phyloP scores from a whole-genome alignment of 192 early-diverging fungal species.

The Podila minutissima region DNA sequence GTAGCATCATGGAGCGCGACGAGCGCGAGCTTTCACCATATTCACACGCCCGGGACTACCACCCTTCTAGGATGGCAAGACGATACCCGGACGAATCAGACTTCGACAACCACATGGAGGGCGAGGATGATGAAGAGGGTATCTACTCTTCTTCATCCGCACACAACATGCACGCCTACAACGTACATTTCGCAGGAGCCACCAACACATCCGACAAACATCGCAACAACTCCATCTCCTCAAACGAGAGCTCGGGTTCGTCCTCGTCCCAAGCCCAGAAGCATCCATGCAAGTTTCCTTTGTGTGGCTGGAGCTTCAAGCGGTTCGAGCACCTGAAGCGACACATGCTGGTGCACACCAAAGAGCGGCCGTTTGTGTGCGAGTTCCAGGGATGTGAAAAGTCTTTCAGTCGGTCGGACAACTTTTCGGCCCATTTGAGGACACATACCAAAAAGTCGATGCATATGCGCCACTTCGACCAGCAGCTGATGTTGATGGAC shows the following conservation, averaged over 20 bases:
- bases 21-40: not conserved
- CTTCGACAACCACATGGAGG: not conserved
- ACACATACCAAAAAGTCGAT: conserved; percentile 62
- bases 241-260: conserved; percentile 32
- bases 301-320: conserved; percentile 73
- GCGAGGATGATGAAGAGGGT: not conserved
- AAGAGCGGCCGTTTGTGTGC: conserved; percentile 77
- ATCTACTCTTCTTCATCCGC: not conserved
- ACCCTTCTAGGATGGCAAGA: conserved; percentile 1
- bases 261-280: conserved; percentile 16
- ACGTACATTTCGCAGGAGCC: not conserved
- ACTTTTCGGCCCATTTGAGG: conserved; percentile 78
- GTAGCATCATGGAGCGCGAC: not conserved
- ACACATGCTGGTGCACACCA: conserved; percentile 82
- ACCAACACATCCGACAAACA: conserved; percentile 20
- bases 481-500: conserved; percentile 13
- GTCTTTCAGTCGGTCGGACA: conserved; percentile 81
- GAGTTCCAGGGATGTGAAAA: conserved; percentile 79
- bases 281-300: conserved; percentile 52
- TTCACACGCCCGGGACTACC: not conserved
- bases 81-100: too few species aligned
- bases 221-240: conserved; percentile 48
- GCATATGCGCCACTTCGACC: conserved; percentile 28
- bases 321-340: conserved; percentile 84
- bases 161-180: conserved; percentile 2